Evolutionary conservation across 1,284 basidiomycete genomes (phyloP).

Genomic region (Inonotus obliquus): DNA sequence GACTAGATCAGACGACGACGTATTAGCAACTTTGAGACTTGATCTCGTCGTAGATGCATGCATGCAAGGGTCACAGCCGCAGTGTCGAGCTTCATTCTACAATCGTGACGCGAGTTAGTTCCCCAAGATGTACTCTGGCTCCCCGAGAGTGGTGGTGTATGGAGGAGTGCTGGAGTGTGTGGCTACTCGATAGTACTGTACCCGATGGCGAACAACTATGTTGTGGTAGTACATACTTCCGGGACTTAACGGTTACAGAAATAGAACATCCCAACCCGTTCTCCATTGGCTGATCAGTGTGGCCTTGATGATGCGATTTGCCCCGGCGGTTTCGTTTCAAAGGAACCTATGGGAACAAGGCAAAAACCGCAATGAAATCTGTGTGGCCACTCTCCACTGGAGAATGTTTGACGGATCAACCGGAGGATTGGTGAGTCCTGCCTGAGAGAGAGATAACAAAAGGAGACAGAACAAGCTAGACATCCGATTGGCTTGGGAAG

Average conservation of each 20-base stretch:
- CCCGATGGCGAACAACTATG: too few species aligned
- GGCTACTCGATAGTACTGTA: too few species aligned
- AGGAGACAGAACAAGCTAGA: neutral
- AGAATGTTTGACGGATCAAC: neutral
- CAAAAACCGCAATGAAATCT: too few species aligned
- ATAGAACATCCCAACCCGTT: neutral
- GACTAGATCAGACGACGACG: too few species aligned
- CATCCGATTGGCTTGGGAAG: neutral
- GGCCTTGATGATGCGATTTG: neutral
- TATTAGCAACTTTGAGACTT: too few species aligned
- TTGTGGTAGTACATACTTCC: too few species aligned
- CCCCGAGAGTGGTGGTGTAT: too few species aligned
- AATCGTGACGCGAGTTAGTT: neutral
- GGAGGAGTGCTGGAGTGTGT: too few species aligned
- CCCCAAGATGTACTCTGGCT: too few species aligned
- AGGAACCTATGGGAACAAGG: neutral
- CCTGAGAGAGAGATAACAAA: neutral
- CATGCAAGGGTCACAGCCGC: neutral
- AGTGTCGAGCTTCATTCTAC: neutral
- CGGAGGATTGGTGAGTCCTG: neutral
- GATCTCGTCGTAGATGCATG: neutral
- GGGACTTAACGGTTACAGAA: neutral
- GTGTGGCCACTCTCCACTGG: too few species aligned
- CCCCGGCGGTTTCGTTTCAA: neutral
- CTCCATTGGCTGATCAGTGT: neutral